Conservation (phyloP, 345 rosid genomes). For the Trapa incisa region DNA sequence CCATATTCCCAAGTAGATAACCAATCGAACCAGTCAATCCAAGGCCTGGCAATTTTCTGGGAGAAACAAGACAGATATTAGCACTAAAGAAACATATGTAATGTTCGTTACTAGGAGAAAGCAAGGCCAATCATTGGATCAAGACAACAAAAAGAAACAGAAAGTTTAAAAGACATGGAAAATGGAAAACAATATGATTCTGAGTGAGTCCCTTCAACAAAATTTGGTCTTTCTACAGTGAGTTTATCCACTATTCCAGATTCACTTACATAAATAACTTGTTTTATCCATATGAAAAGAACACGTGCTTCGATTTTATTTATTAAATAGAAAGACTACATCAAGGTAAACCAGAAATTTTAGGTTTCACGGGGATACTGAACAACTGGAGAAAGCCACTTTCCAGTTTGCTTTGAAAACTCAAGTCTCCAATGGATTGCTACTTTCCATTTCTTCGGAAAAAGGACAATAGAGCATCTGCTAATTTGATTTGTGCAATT, state of each 20-base stretch:
- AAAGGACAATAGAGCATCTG: neutral
- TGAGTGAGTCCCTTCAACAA: no score
- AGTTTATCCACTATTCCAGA: no score
- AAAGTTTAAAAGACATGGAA: neutral
- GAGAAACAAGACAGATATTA: conserved; percentile 5
- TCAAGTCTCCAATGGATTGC: neutral
- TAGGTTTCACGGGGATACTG: neutral
- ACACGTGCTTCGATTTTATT: neutral
- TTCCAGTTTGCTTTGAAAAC: neutral
- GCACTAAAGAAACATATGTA: neutral
- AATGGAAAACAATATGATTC: neutral
- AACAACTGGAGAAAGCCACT: neutral
- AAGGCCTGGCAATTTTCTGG: conserved; percentile 66
- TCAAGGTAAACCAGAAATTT: no score
- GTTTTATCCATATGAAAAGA: neutral
- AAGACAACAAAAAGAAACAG: no score
- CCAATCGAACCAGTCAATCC: conserved; percentile 68
- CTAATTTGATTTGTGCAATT: neutral
- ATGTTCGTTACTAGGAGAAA: no score
- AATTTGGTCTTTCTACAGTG: no score
- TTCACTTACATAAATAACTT: no score
- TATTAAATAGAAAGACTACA: no score
- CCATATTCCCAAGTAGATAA: conserved; percentile 36
- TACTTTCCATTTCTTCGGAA: neutral
- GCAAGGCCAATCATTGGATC: no score